Base-by-base conservation (phyloP, 345 rosid genomes). In the Clausena lansium region DNA sequence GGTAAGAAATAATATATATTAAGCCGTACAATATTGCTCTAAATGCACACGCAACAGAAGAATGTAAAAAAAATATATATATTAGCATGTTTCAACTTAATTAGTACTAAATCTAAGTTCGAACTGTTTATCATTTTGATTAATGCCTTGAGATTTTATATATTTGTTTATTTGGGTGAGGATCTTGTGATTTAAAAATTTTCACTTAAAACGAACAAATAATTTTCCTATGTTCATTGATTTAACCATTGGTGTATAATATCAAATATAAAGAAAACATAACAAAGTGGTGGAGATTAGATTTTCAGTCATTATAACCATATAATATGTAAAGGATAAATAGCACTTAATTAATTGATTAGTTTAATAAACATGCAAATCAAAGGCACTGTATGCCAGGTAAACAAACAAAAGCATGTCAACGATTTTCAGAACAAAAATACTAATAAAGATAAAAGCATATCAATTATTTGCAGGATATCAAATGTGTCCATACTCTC, bases 311-410 rank as follows among this genome's bases (percentile, higher is more conserved):
- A 59, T 9, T 27, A 60, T 25, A 60, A 60, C 35, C 76, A 60
- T 60, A 73, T 38, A 73, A 73, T 38, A 59, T 45, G 6, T 39
- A 36, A 72, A 35, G 65, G n/a, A 57, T 57, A 63, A 24, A 57
- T 57, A n/a, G 19, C 65, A 35, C 65, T 45, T 52, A 52, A 52
- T 52, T 52, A 1, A 52, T 52, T 52, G 1, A 17, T 45, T 35
- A 57, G 65, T 72, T 72, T n/a, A 57, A 57, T 57, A 35, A 35
- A 72, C 50, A 57, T 35, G 17, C 36, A 28, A 60, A 25, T 72
- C 25, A 33, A 60, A 73, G 38, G 10, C n/a, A 73, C 67, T 38
- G 67, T 73, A 27, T 62, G 65, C 76, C 76, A 60, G 67, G 67
- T 73, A 39, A 72, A 35, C 32, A 30, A 33, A 60, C 57, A 60